Evolutionary conservation across 257 asterid species (phyloP).

Genomic region (Voacanga thouarsii): DNA sequence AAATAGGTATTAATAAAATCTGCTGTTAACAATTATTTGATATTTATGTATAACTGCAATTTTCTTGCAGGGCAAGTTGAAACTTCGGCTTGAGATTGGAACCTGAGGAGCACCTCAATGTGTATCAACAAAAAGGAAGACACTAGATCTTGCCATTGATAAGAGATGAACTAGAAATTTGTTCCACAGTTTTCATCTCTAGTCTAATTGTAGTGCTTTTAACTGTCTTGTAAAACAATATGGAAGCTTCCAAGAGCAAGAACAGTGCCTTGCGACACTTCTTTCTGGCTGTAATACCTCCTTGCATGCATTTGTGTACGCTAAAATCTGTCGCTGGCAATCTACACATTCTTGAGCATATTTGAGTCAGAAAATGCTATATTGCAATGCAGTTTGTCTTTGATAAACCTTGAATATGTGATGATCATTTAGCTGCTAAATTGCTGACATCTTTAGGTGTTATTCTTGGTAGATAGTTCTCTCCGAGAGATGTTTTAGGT

Average conservation of each 20-base stretch:
- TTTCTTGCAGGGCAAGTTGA: not conserved
- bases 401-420: not conserved
- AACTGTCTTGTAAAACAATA: not conserved
- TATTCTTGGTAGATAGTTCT: not conserved
- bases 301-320: not conserved
- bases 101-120: not conserved
- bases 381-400: not conserved
- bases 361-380: not conserved
- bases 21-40: not conserved
- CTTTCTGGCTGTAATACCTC: not conserved
- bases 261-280: not conserved
- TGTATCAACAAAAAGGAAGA: not conserved
- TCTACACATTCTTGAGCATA: not conserved
- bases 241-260: not conserved
- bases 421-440: not conserved
- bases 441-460: not conserved
- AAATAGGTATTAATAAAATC: not conserved
- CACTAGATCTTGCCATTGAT: not conserved
- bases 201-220: not conserved
- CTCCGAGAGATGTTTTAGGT: not conserved
- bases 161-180: not conserved
- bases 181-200: not conserved
- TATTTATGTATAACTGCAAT: not conserved
- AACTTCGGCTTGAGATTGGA: not conserved
- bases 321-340: not conserved